A percentile compares a stretch with the other conserved stretches of the same genome.
phyloP scores from a whole-genome alignment of 345 rosid species.

The Ricinus communis region DNA sequence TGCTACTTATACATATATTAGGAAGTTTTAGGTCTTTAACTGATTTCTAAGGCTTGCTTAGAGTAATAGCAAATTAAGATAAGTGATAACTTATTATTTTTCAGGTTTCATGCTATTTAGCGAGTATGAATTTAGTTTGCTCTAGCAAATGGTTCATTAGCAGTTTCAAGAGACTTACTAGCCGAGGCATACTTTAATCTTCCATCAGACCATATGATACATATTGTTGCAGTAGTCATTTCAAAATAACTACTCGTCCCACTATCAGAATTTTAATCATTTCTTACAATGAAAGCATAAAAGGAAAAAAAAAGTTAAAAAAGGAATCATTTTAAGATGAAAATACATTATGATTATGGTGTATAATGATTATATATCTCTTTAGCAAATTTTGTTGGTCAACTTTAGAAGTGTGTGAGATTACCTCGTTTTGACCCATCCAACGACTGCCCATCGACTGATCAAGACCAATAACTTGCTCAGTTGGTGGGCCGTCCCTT shows the following conservation, averaged over 20 bases:
- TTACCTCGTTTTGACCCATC: slow-evolving; percentile 25
- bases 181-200: too few species aligned
- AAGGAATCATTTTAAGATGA: not conserved
- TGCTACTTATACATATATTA: too few species aligned
- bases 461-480: slow-evolving; percentile 37
- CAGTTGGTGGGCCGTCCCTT: slow-evolving; percentile 48
- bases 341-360: not conserved
- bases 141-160: too few species aligned
- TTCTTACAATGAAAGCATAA: not conserved
- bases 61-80: too few species aligned
- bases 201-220: not conserved
- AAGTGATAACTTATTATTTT: too few species aligned
- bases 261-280: not conserved
- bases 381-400: slow-evolving; percentile 1
- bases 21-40: too few species aligned
- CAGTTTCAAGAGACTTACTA: too few species aligned
- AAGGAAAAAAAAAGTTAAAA: not conserved
- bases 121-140: too few species aligned
- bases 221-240: not conserved
- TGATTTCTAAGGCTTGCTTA: too few species aligned
- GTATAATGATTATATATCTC: not conserved
- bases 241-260: not conserved
- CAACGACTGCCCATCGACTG: slow-evolving; percentile 27
- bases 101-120: too few species aligned
- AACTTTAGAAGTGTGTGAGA: not conserved